These are phyloP conservation scores for Trichoderma oligosporum DNA, from an alignment of 2,329 filamentous ascomycete species.

Conservation along the genomic window DNA sequence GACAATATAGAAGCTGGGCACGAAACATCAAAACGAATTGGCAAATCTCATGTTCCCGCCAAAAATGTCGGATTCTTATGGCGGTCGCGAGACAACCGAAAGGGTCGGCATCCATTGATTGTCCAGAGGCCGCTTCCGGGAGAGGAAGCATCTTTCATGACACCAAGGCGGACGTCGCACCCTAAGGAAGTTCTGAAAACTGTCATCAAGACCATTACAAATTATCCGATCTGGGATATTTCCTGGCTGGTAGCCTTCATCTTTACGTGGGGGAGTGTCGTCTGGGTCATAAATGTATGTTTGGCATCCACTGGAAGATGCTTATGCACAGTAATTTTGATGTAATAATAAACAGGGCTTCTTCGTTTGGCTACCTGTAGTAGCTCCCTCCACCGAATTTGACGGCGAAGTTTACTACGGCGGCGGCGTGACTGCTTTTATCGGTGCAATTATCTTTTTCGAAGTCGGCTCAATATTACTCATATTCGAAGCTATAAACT, in stretches of 20 bases:
- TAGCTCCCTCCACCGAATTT: constrained; percentile 51
- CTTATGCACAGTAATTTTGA: neutral
- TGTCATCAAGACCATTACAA: constrained; percentile 35
- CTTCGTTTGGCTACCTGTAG: constrained; percentile 60
- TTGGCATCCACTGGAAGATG: constrained; percentile 37
- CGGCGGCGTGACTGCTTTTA: constrained; percentile 60
- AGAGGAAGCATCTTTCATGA: constrained; percentile 18
- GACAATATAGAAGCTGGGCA: constrained; percentile 1
- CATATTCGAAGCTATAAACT: constrained; percentile 66
- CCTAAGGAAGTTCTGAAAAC: constrained; percentile 27
- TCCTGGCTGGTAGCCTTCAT: constrained; percentile 41
- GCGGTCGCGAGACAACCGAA: constrained; percentile 43
- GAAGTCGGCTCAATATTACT: constrained; percentile 60
- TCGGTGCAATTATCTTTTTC: constrained; percentile 63
- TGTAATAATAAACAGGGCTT: constrained; percentile 55
- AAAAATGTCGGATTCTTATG: constrained; percentile 36
- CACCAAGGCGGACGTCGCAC: constrained; percentile 27
- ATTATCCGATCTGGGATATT: constrained; percentile 41
- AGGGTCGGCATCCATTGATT: constrained; percentile 37
- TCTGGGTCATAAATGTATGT: constrained; percentile 25
- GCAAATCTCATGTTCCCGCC: neutral
- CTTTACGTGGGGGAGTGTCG: constrained; percentile 37
- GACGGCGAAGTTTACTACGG: constrained; percentile 48
- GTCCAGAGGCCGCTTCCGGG: constrained; percentile 27
- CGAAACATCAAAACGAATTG: neutral